A percentile compares a stretch with the other conserved stretches of the same genome.
phyloP scores from a whole-genome alignment of 108 stramenopile genomes.

The Conticribra guillardii region DNA sequence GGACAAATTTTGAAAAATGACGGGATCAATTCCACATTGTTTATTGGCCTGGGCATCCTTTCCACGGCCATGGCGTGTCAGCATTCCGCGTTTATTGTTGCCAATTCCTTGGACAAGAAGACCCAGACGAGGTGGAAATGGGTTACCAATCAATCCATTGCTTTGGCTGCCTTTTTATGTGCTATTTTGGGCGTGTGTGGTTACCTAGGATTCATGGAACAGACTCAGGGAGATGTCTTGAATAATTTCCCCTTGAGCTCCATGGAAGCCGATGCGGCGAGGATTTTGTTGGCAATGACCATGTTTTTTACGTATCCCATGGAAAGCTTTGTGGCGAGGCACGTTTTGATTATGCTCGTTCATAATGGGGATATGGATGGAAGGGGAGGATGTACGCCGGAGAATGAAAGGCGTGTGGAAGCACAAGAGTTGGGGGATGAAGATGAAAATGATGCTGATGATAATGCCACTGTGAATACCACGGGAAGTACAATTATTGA shows the following conservation, averaged over 20 bases:
- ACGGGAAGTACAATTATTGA: slow-evolving; percentile 22
- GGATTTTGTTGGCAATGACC: slow-evolving; percentile 75
- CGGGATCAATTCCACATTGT: slow-evolving; percentile 63
- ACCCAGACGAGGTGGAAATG: slow-evolving; percentile 62
- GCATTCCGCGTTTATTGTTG: slow-evolving; percentile 85
- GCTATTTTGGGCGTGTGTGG: slow-evolving; percentile 66
- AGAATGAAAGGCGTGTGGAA: slow-evolving; percentile 32
- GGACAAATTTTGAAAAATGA: slow-evolving; percentile 55
- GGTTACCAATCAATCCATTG: slow-evolving; percentile 65
- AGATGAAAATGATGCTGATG: background rate
- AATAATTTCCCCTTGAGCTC: slow-evolving; percentile 76
- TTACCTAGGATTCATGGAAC: slow-evolving; percentile 78
- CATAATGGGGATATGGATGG: slow-evolving; percentile 80
- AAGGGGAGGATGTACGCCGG: slow-evolving; percentile 19
- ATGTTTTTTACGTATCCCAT: slow-evolving; percentile 88
- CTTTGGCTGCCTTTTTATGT: slow-evolving; percentile 53
- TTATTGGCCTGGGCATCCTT: slow-evolving; percentile 85
- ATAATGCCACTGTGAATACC: slow-evolving; percentile 1
- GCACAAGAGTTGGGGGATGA: slow-evolving; percentile 29
- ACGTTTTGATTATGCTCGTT: slow-evolving; percentile 71
- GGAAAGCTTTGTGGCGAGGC: slow-evolving; percentile 84
- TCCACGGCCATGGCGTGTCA: slow-evolving; percentile 87
- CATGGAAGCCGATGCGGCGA: slow-evolving; percentile 57
- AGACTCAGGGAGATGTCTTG: slow-evolving; percentile 80
- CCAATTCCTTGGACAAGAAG: slow-evolving; percentile 59